Evolutionary conservation across 2,329 filamentous ascomycete genomes (phyloP), one percentile per base, ranked within the genome.

Genomic region (Trichoderma breve): DNA sequence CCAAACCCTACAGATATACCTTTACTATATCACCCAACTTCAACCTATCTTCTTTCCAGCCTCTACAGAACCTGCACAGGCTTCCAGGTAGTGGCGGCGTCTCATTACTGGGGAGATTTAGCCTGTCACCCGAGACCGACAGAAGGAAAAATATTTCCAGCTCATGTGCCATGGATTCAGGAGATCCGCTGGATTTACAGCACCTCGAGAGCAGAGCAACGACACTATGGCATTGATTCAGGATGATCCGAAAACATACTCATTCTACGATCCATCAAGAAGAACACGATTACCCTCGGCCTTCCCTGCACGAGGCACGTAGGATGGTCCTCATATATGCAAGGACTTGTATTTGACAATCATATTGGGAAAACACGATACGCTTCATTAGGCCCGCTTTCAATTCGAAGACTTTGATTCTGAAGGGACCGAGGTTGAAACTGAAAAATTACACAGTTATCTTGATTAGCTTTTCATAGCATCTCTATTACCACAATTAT

Each of bases 261-360:
- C 39, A n/a, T 43, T 3, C 7, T 39, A 39, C 36, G 1, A 39
- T 3, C 3, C 1, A 1, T 1, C 36, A 8, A 39, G 14, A 39
- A 39, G 36, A 18, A 39, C 36, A 39, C 14, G 36, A 39, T 1
- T 39, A 18, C 36, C 36, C 2, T 39, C 14, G 36, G 36, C 36
- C 5, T 15, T 15, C 14, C 36, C 0, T 39, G 36, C 2, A 15
- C 36, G 36, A 0, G 14, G 36, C 2, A 39, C 6, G 36, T 18
- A 6, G 36, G 15, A 43, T n/a, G 7, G 39, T 43, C 39, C 0
- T 4, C 39, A 0, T 43, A n/a, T 1, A 43, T n/a, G 1, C 7
- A 43, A 2, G 18, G 39, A 43, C 7, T 0, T 51, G 43, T 21
- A 21, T 21, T 47, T 51, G 39, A n/a, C 39, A 43, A n/a, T n/a